Percentiles rank a stretch among this genome's conserved stretches.
These are phyloP conservation scores for Parmales sp. DNA, from an alignment of 108 stramenopile genomes.

Conservation along the genomic window DNA sequence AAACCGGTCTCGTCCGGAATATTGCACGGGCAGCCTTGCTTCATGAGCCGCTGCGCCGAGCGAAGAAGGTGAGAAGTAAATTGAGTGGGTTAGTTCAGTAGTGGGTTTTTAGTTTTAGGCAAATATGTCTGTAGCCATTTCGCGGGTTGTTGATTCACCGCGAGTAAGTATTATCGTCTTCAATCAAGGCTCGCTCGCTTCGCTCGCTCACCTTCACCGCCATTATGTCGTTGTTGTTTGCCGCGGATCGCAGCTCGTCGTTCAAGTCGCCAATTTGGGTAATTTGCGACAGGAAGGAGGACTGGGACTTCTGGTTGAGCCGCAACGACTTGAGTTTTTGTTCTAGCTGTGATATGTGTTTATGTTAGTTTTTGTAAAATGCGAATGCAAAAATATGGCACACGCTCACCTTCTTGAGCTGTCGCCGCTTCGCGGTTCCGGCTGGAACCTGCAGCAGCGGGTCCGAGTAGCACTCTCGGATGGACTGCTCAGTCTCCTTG, in stretches of 20 bases:
- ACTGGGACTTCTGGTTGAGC: neutral
- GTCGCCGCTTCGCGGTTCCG: slow-evolving; percentile 6
- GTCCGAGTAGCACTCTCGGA: slow-evolving; percentile 6
- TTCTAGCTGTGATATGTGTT: no score
- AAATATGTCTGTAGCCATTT: no score
- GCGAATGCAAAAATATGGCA: no score
- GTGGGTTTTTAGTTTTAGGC: no score
- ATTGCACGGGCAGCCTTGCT: slow-evolving; percentile 1
- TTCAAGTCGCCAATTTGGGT: neutral
- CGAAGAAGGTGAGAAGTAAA: no score
- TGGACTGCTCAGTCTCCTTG: neutral
- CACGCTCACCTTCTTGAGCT: slow-evolving; percentile 12
- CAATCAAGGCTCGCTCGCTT: no score
- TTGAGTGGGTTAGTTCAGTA: no score
- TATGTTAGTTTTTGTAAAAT: no score
- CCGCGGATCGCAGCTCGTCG: neutral
- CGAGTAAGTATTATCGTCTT: no score
- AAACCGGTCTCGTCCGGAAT: slow-evolving; percentile 9
- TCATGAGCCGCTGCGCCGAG: slow-evolving; percentile 5
- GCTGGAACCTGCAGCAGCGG: slow-evolving; percentile 5
- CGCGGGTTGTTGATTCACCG: no score
- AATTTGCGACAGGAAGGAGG: neutral
- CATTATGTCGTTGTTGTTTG: neutral
- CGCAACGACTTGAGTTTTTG: neutral
- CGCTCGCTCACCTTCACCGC: no score